Evolutionary conservation across 345 rosid species (phyloP).

Genomic region (Arabidopsis arenosa): DNA sequence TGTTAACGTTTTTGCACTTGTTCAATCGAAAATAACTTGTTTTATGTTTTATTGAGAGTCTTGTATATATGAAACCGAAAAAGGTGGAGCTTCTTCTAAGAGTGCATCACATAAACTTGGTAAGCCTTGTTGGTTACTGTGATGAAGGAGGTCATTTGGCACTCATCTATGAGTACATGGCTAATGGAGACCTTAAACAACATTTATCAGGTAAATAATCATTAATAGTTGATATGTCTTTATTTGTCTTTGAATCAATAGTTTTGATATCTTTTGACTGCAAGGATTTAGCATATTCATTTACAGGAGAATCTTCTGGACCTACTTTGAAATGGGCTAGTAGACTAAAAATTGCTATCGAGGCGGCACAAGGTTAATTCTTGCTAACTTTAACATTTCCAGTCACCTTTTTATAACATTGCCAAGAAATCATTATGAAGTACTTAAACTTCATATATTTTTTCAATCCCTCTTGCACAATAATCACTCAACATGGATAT

Average conservation of each 20-base stretch:
- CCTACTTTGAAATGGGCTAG: slow-evolving; percentile 33
- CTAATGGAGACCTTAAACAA: slow-evolving; percentile 42
- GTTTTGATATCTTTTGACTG: neutral
- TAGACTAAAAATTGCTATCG: slow-evolving; percentile 36
- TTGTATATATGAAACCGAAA: neutral
- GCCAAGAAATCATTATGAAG: neutral
- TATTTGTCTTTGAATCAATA: neutral
- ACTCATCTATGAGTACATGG: slow-evolving; percentile 56
- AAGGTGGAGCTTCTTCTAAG: slow-evolving; percentile 52
- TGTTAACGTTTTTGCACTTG: neutral
- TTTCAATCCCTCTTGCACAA: too few relatives aligned
- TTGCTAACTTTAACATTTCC: neutral
- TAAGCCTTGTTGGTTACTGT: slow-evolving; percentile 50
- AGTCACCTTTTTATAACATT: neutral
- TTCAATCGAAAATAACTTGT: neutral
- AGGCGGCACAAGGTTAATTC: slow-evolving; percentile 36
- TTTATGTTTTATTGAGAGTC: neutral
- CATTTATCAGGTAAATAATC: slow-evolving; percentile 38
- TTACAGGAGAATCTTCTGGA: slow-evolving; percentile 22
- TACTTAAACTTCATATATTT: neutral
- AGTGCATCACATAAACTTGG: slow-evolving; percentile 53
- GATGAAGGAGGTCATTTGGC: slow-evolving; percentile 46
- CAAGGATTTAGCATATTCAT: slow-evolving; percentile 5
- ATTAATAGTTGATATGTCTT: neutral
- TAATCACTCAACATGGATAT: slow-evolving; percentile 6